Percentiles rank a stretch among this genome's conserved stretches.
phyloP scores from a whole-genome alignment of 805 yeast genomes.

The Saccharomyces paradoxus region DNA sequence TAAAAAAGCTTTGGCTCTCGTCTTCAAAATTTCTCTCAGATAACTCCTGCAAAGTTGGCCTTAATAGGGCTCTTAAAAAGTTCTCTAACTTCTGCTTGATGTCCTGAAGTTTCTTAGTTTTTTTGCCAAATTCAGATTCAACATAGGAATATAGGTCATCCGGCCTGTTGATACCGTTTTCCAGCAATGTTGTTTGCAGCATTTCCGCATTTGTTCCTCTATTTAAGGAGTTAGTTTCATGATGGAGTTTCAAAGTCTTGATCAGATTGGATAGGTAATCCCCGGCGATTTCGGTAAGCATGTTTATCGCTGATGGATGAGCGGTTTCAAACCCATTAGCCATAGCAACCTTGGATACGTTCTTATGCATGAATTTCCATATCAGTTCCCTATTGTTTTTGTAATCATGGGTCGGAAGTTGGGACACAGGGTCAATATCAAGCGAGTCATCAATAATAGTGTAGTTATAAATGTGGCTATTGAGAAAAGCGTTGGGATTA shows the following conservation, averaged over 20 bases:
- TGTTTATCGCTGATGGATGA: slow-evolving; percentile 66
- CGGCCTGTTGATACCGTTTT: slow-evolving; percentile 78
- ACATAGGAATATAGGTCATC: slow-evolving; percentile 68
- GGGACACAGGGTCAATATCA: slow-evolving; percentile 80
- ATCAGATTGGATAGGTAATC: slow-evolving; percentile 69
- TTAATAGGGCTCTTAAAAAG: slow-evolving; percentile 68
- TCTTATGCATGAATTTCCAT: slow-evolving; percentile 54
- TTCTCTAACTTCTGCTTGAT: slow-evolving; percentile 56
- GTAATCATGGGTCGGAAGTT: slow-evolving; percentile 58
- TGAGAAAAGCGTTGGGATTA: slow-evolving; percentile 14
- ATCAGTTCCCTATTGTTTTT: slow-evolving; percentile 51
- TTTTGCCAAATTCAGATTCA: slow-evolving; percentile 62
- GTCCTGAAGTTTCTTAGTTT: slow-evolving; percentile 60
- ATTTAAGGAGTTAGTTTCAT: slow-evolving; percentile 48
- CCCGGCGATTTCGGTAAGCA: slow-evolving; percentile 77
- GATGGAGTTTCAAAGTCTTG: slow-evolving; percentile 57
- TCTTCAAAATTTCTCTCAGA: slow-evolving; percentile 77
- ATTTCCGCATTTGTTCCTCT: slow-evolving; percentile 34
- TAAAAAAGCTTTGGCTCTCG: slow-evolving; percentile 85
- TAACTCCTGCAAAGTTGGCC: slow-evolving; percentile 69
- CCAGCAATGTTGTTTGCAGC: slow-evolving; percentile 57
- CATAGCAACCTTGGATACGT: slow-evolving; percentile 77
- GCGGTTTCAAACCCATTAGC: slow-evolving; percentile 85
- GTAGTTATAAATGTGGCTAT: slow-evolving; percentile 19
- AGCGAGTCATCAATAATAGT: slow-evolving; percentile 48